phyloP scores from a whole-genome alignment of 2,329 filamentous ascomycete genomes.

The Penicillium sclerotiorum region DNA sequence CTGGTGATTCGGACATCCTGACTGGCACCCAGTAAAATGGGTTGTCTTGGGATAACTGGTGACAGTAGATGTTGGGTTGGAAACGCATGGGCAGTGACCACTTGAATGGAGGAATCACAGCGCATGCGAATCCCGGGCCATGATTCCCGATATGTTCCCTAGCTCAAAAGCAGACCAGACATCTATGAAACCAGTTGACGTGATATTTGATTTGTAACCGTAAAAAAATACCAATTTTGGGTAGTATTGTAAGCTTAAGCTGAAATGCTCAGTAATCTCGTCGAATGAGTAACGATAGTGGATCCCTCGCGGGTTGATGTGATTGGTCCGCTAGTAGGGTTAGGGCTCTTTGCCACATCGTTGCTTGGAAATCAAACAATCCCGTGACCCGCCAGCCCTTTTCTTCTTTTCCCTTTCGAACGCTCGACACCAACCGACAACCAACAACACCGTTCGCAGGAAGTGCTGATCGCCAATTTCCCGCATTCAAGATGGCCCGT shows the following conservation, averaged over 20 bases:
- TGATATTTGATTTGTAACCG: slow-evolving; percentile 1
- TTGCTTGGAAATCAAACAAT: slow-evolving; percentile 49
- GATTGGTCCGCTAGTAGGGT: slow-evolving; percentile 42
- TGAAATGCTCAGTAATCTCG: slow-evolving; percentile 5
- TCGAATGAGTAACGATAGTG: slow-evolving; percentile 2
- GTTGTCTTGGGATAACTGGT: slow-evolving; percentile 4
- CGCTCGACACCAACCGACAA: slow-evolving; percentile 39
- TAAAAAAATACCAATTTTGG: not conserved
- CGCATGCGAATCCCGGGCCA: slow-evolving; percentile 3
- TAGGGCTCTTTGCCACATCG: slow-evolving; percentile 45
- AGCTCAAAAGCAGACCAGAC: slow-evolving; percentile 5
- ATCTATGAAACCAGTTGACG: slow-evolving; percentile 9
- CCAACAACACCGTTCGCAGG: slow-evolving; percentile 48
- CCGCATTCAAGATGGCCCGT: slow-evolving; percentile 89
- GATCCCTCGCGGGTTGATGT: slow-evolving; percentile 19
- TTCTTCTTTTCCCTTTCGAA: slow-evolving; percentile 35
- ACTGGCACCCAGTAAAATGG: slow-evolving; percentile 40
- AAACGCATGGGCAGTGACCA: slow-evolving; percentile 10
- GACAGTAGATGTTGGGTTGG: slow-evolving; percentile 5
- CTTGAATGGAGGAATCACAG: slow-evolving; percentile 6
- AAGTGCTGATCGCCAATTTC: slow-evolving; percentile 51
- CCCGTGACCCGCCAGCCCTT: slow-evolving; percentile 28
- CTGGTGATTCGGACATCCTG: slow-evolving; percentile 97
- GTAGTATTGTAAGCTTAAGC: not conserved
- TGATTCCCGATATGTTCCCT: slow-evolving; percentile 9